Conservation (phyloP, 768 basidiomycete genomes). For the Mycena vulgaris region DNA sequence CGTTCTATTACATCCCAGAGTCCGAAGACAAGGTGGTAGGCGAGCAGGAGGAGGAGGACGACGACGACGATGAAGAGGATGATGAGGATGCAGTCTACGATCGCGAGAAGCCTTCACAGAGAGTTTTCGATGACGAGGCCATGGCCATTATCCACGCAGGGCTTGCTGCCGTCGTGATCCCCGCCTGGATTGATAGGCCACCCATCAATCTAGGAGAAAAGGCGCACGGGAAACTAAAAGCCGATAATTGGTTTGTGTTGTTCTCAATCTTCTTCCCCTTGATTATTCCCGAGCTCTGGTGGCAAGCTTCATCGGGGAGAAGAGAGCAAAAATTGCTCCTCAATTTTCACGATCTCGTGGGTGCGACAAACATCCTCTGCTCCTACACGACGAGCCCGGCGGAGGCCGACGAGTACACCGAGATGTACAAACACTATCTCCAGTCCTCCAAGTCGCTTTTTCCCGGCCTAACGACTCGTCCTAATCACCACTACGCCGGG, state of each 20-base stretch:
- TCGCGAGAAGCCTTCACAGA: constrained; percentile 2
- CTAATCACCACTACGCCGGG: constrained; percentile 15
- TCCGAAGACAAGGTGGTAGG: not conserved
- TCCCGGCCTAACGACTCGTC: not conserved
- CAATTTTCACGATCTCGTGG: constrained; percentile 14
- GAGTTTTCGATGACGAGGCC: constrained; percentile 2
- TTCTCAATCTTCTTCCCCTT: constrained; percentile 11
- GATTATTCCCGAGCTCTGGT: constrained; percentile 14
- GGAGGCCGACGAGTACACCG: not conserved
- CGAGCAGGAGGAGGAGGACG: not conserved
- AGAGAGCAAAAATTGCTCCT: not conserved
- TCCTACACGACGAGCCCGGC: not conserved
- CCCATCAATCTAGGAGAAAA: constrained; percentile 34
- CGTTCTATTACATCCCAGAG: not conserved
- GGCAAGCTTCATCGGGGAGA: not conserved
- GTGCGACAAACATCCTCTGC: constrained; percentile 11
- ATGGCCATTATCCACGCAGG: constrained; percentile 24
- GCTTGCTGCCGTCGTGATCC: constrained; percentile 23
- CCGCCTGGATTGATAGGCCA: constrained; percentile 22
- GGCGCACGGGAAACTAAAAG: constrained; percentile 34
- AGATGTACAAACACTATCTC: not conserved
- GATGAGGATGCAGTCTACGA: constrained; percentile 2
- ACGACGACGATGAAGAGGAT: constrained; percentile 8
- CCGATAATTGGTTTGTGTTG: constrained; percentile 33
- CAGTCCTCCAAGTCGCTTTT: not conserved